Base-by-base conservation (phyloP, 768 basidiomycete species). In the Xerocomellus intermedius region DNA sequence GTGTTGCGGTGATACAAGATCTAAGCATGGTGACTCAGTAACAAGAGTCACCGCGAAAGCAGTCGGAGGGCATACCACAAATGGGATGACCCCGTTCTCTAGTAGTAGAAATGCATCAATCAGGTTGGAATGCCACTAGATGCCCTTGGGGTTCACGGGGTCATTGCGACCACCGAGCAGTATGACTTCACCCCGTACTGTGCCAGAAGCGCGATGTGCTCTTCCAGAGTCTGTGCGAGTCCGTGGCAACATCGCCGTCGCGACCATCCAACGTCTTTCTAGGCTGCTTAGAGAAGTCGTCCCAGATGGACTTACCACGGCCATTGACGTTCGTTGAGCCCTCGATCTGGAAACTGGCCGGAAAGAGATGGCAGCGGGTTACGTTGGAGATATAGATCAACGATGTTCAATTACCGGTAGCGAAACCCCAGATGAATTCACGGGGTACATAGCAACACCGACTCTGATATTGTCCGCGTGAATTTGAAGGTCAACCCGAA, bases 1-100 rank as follows among this genome's bases (percentile, higher is more conserved):
- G 79, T 21, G 73, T 91, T 89, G 89, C 89, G 91, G 67, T 86
- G 87, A 64, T 87, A 86, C 35, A 88, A 70, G 0, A 85, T 88
- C 84, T 87, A 57, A 10, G 50, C 50, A 26, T 5, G 14, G 22
- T 8, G 14, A 26, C 42, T 55, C 30, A 45, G 22, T 8, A 10
- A 51, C 54, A 19, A 47, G 17, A 43, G 3, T 12, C 5, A 16
- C 32, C 3, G 0, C 7, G 35, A 35, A 24, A 21, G 26, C 0
- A 8, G 3, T 48, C 19, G 10, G 38, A 46, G 41, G 38, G 79
- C 82, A 41, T 62, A 85, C 86, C 49, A 86, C 82, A 60, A 88
- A 88, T 8, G 86, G 86, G 2, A 75, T 78, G 64, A 90, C 88
- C 4, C 81, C 84, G 47, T 81, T 72, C 37, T 76, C 78, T 19